Percentiles rank a stretch among this genome's conserved stretches.
Conservation (phyloP, 345 rosid species). For the Passiflora organensis region DNA sequence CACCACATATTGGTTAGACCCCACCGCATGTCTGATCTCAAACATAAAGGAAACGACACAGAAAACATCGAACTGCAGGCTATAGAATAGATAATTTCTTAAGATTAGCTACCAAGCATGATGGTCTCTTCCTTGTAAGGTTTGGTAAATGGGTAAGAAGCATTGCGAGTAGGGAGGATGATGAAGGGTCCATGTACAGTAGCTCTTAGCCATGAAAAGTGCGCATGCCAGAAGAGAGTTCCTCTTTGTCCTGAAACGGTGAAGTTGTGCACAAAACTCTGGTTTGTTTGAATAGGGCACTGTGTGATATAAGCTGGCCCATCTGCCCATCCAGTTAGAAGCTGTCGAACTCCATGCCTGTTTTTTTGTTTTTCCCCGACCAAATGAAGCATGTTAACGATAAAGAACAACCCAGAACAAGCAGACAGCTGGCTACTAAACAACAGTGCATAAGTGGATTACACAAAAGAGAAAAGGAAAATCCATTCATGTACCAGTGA, state of each 20-base stretch:
- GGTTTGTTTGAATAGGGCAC: slow-evolving; percentile 65
- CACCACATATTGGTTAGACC: not conserved
- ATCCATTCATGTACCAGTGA: slow-evolving; percentile 36
- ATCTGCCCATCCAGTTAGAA: slow-evolving; percentile 75
- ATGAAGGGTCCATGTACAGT: slow-evolving; percentile 65
- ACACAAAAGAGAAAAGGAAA: not conserved
- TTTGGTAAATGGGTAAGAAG: slow-evolving; percentile 60
- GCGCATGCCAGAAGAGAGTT: slow-evolving; percentile 76
- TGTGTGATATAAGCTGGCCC: slow-evolving; percentile 73
- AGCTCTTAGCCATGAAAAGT: slow-evolving; percentile 66
- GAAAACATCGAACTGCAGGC: no score
- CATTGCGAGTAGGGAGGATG: slow-evolving; percentile 51
- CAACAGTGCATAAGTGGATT: no score
- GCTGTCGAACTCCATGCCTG: slow-evolving; percentile 76
- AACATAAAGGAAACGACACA: no score
- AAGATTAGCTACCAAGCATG: slow-evolving; percentile 41
- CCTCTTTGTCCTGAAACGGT: slow-evolving; percentile 69
- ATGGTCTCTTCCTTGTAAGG: slow-evolving; percentile 67
- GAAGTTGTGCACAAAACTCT: slow-evolving; percentile 63
- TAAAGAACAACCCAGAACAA: no score
- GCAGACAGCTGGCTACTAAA: no score
- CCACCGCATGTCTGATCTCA: no score
- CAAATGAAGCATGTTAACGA: no score
- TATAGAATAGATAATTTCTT: no score
- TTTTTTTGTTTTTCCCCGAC: not conserved